Percentiles rank a stretch among this genome's conserved stretches.
Conservation (phyloP, 805 yeast genomes). For the Blastobotrys mokoenaii region DNA sequence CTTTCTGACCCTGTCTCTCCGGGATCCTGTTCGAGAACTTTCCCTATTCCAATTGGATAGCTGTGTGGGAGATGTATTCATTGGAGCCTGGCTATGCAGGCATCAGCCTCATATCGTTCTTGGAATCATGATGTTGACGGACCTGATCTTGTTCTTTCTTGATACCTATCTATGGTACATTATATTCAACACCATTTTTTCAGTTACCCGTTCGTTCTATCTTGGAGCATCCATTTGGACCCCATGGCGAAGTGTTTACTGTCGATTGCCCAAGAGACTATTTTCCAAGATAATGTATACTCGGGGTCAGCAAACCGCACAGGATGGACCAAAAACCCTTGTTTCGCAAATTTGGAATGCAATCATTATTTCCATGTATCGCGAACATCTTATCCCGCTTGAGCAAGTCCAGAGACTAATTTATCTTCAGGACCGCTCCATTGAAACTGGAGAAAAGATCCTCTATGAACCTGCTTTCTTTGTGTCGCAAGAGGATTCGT, state of each 20-base stretch:
- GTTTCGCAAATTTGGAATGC: constrained; percentile 99
- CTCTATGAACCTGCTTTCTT: constrained; percentile 98
- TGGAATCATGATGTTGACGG: constrained; percentile 89
- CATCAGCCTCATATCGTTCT: constrained; percentile 84
- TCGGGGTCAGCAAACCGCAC: constrained; percentile 43
- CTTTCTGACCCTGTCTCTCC: constrained; percentile 78
- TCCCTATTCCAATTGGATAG: constrained; percentile 73
- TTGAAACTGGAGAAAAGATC: constrained; percentile 96
- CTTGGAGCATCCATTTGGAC: constrained; percentile 98
- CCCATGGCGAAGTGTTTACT: constrained; percentile 98
- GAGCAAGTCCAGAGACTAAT: constrained; percentile 96
- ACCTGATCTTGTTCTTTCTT: constrained; percentile 90
- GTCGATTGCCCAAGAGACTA: constrained; percentile 97
- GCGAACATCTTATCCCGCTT: constrained; percentile 96
- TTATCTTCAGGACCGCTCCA: constrained; percentile 97
- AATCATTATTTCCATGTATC: constrained; percentile 97
- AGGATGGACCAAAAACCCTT: constrained; percentile 91
- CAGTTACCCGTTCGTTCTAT: constrained; percentile 96
- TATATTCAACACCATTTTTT: constrained; percentile 86
- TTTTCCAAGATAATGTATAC: constrained; percentile 97
- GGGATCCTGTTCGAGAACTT: constrained; percentile 91
- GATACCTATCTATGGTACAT: constrained; percentile 99
- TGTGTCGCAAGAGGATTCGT: constrained; percentile 92
- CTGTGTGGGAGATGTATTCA: constrained; percentile 94
- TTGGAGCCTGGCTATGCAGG: constrained; percentile 61